Evolutionary conservation across 495 filamentous ascomycete species (phyloP), one percentile per base, ranked within the genome.

Genomic region (Neurospora discreta): DNA sequence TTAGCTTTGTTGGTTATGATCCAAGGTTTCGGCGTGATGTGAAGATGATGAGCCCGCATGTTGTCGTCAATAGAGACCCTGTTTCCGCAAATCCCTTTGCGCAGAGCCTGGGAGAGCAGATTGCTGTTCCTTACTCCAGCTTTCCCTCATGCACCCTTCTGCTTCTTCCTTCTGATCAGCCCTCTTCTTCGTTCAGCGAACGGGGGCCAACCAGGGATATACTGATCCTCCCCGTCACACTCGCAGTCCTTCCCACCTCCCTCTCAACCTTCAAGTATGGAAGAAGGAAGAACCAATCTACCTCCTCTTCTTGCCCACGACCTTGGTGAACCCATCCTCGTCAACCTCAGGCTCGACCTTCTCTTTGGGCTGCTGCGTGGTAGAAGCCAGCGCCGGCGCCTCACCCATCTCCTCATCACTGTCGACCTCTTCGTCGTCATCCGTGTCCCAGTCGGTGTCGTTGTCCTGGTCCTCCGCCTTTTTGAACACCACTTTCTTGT

Each of bases 301-400:
- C 82, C 80, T 81, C 76, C 83, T 90, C 86, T 89, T 92, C 83
- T 90, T 93, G 72, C 88, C 87, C 73, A 90, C 85, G 71, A 97
- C 92, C 83, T 90, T 93, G n/a, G 90, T 93, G 79, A 98, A 98
- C 16, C 95, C 95, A 75, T 98, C 95, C 70, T 97, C 93, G 81
- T 98, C 95, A 68, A 97, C 84, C 80, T 93, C 91, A 2, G 92
- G 91, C 75, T 87, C 88, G 65, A 83, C 78, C 80, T 87, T 93
- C 81, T 90, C 89, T 77, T 85, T 89, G 1, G 52, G 52, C 15
- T 83, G 86, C 16, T 41, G 40, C 40, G 40, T 41, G 40, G 82
- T 85, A 26, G 85, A 77, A 46, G 89, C 87, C 69, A 90, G 78
- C 26, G 82, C 75, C 13, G 92, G 91, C 58, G 89, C 90, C 68